Conservation (phyloP, 768 basidiomycete genomes). For the Boletus barrowsii region DNA sequence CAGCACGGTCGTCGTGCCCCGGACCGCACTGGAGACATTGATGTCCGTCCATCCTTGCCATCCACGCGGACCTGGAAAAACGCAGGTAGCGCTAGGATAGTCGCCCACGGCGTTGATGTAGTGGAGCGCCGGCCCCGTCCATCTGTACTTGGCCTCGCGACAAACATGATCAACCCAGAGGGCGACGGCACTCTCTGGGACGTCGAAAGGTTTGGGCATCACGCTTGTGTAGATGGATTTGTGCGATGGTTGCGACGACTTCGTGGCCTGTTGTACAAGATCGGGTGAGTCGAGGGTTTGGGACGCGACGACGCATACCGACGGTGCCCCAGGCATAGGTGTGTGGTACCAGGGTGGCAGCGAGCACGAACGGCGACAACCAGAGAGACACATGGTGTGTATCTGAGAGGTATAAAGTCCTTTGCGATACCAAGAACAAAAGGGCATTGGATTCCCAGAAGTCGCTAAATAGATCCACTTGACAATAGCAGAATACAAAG, state of each 20-base stretch:
- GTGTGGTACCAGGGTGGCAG: slow-evolving; percentile 24
- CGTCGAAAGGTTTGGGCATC: slow-evolving; percentile 51
- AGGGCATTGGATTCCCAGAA: too few species aligned
- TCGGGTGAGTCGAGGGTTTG: too few species aligned
- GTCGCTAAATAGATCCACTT: too few species aligned
- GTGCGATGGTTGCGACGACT: too few species aligned
- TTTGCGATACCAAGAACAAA: too few species aligned
- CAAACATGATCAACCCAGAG: slow-evolving; percentile 84
- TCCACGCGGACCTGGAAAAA: slow-evolving; percentile 71
- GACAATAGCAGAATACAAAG: too few species aligned
- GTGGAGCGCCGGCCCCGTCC: slow-evolving; percentile 73
- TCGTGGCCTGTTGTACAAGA: too few species aligned
- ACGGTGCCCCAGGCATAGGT: slow-evolving; percentile 41
- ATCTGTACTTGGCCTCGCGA: slow-evolving; percentile 49
- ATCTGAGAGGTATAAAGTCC: neutral
- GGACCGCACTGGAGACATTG: slow-evolving; percentile 77
- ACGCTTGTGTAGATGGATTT: slow-evolving; percentile 38
- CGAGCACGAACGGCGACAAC: slow-evolving; percentile 5
- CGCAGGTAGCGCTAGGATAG: slow-evolving; percentile 71
- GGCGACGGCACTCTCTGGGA: slow-evolving; percentile 56
- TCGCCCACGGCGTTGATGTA: slow-evolving; percentile 75
- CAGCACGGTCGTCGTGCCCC: slow-evolving; percentile 69
- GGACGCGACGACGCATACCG: slow-evolving; percentile 20
- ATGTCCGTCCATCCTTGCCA: slow-evolving; percentile 56
- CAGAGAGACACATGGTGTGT: slow-evolving; percentile 21